Percentiles rank a stretch among this genome's conserved stretches.
Conservation (phyloP, 116 monocot species). For the Phalaenopsis hybrid region DNA sequence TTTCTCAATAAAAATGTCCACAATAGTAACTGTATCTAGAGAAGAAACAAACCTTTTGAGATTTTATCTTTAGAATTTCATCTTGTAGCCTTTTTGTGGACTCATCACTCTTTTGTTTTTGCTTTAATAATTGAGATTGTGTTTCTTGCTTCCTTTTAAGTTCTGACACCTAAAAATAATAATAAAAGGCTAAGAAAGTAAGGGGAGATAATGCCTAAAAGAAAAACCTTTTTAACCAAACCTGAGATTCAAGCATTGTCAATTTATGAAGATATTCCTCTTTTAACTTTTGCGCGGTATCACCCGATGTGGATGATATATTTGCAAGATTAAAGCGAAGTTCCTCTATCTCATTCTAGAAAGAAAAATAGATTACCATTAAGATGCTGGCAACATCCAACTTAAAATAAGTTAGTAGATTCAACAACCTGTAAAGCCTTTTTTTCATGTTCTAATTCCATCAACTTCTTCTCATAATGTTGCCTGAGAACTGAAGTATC, state of each 20-base stretch:
- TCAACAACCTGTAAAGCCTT: slow-evolving; percentile 55
- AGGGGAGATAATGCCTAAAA: background rate
- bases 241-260: slow-evolving; percentile 89
- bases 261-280: slow-evolving; percentile 87
- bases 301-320: slow-evolving; percentile 61
- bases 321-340: slow-evolving; percentile 62
- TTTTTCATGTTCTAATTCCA: slow-evolving; percentile 92
- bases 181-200: background rate
- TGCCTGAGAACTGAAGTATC: slow-evolving; percentile 73
- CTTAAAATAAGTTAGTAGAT: background rate
- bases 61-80: slow-evolving; percentile 84
- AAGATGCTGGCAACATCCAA: background rate
- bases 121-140: slow-evolving; percentile 78
- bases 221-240: slow-evolving; percentile 7
- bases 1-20: background rate
- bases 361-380: background rate
- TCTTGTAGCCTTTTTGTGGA: slow-evolving; percentile 79
- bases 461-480: slow-evolving; percentile 87
- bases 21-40: background rate
- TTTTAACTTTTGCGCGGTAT: slow-evolving; percentile 76
- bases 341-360: slow-evolving; percentile 90
- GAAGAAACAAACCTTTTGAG: slow-evolving; percentile 64
- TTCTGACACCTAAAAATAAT: slow-evolving; percentile 54
- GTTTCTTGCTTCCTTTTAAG: slow-evolving; percentile 94
- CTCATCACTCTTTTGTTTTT: slow-evolving; percentile 94